A percentile compares a stretch with the other conserved stretches of the same genome.
phyloP scores from a whole-genome alignment of 257 asterid species.

The Solanum infundibuliforme region DNA sequence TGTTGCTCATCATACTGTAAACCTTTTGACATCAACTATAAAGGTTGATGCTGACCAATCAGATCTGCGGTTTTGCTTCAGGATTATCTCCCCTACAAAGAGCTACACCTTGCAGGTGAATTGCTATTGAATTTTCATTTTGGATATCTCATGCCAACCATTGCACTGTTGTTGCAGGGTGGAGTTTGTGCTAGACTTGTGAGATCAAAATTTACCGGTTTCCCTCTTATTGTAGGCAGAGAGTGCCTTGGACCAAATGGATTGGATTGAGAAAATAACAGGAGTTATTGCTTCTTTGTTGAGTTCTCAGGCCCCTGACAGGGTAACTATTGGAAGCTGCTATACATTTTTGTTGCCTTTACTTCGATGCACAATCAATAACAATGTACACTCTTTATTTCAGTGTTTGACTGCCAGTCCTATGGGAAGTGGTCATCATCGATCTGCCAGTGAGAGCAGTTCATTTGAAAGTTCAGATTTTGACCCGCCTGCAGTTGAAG shows the following conservation, averaged over 20 bases:
- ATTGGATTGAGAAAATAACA: constrained; percentile 98
- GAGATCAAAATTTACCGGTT: constrained; percentile 10
- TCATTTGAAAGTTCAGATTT: constrained; percentile 88
- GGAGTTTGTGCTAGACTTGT: background rate
- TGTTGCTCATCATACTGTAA: constrained; percentile 98
- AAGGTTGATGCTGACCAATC: constrained; percentile 99
- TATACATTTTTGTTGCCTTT: background rate
- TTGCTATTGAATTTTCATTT: constrained; percentile 13
- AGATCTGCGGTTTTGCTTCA: constrained; percentile 94
- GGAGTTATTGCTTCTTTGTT: constrained; percentile 96
- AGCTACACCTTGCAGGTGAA: constrained; percentile 92
- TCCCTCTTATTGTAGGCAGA: constrained; percentile 76
- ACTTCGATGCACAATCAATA: background rate
- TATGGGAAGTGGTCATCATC: constrained; percentile 87
- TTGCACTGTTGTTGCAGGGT: background rate
- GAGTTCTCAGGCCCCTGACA: constrained; percentile 95
- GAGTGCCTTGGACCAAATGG: constrained; percentile 98
- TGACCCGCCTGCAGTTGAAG: constrained; percentile 83
- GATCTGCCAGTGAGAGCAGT: constrained; percentile 96
- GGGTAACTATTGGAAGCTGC: constrained; percentile 39
- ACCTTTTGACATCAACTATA: constrained; percentile 92
- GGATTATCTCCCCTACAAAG: constrained; percentile 97
- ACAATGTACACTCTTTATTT: background rate
- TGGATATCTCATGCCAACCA: background rate
- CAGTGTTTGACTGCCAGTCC: constrained; percentile 82